Conservation (phyloP, 106 monocot genomes). For the Dendrobium nobile region DNA sequence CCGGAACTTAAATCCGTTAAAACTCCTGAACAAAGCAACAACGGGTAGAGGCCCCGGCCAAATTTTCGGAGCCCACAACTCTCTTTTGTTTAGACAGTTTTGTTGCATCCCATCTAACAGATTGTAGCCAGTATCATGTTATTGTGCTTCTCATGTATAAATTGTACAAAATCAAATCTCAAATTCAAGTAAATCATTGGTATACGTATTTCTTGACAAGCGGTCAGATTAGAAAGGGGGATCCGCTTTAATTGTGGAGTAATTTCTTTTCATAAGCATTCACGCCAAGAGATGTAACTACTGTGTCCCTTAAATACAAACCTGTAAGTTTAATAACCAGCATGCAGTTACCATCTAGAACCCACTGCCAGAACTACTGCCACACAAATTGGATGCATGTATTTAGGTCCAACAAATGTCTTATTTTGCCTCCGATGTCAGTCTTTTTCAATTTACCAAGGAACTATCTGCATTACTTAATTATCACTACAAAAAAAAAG, state of each 20-base stretch:
- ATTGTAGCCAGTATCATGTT: background rate
- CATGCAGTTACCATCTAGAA: background rate
- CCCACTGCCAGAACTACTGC: background rate
- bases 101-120: background rate
- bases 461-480: background rate
- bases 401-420: background rate
- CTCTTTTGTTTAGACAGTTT: background rate
- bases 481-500: background rate
- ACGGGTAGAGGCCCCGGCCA: too few species aligned
- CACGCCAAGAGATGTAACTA: background rate
- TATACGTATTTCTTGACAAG: background rate
- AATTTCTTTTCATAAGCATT: background rate
- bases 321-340: background rate
- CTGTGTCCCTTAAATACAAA: background rate
- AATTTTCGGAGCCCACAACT: too few species aligned
- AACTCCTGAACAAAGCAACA: too few species aligned
- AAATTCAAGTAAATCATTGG: background rate
- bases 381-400: background rate
- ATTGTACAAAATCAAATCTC: background rate
- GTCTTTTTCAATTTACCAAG: background rate
- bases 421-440: background rate
- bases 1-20: too few species aligned
- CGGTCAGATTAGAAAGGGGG: background rate
- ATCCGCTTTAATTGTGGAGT: background rate
- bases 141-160: background rate